Base-by-base conservation (phyloP, 495 filamentous ascomycete species). In the Hypoxylon trugodes region DNA sequence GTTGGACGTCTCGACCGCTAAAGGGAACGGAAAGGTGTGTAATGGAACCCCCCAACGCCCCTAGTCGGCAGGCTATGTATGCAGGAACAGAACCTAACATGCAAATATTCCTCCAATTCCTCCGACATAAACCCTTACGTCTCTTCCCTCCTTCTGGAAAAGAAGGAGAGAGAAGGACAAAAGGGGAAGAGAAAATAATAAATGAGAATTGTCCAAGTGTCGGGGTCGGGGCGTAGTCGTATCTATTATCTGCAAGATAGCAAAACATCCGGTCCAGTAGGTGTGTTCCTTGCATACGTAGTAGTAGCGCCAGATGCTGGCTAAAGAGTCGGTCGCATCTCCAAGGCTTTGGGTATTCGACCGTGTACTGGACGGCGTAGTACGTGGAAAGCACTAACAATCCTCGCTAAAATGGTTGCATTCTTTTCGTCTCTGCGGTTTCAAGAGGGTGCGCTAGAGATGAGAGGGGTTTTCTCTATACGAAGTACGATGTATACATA, bases 81-180 rank as follows among this genome's bases (percentile, higher is more conserved):
- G 64, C 56, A 61, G 57, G 64, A 58, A 67, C 52, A 47, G 13
- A 40, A 49, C 50, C 24, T 41, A 40, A 61, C 58, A 61, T 52
- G 64, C 52, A 36, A 52, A 30, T 58, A 53, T 61, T 61, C 64
- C 51, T 67, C 46, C 58, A 53, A 57, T 59, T 67, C 58, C 64
- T 67, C 52, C 49, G 38, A 46, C 13, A n/a, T n/a, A 42, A 36
- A 41, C 48, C 37, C 50, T 57, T 60, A 52, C 43, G 16, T 61
- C 18, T 38, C 8, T 58, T 38, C 58, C 64, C 52, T 67, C 50
- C 51, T 47, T 46, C 40, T 45, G 52, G 56, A 42, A 12, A 37
- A 58, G 48, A 47, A 49, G 28, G 42, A 52, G 52, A 47, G 54
- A 45, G 35, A 45, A 13, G n/a, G 21, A 41, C 15, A 21, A 32